Conservation (phyloP, 163 green algal genomes). For the Chloromonas sp. region DNA sequence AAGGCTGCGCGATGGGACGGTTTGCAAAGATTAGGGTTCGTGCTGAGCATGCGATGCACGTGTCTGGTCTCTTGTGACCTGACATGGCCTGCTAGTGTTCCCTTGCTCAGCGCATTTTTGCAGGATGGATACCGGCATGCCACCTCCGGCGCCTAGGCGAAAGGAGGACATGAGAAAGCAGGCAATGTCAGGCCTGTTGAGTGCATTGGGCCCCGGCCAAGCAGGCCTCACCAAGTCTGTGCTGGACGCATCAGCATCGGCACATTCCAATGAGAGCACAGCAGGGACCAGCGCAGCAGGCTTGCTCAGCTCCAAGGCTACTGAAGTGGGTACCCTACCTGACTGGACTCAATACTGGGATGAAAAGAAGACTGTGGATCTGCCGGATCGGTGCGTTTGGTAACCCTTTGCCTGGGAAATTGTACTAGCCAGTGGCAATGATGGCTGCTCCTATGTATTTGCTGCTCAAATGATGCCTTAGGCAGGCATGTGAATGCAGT, state of each 20-base stretch:
- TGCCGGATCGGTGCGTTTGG: conserved; percentile 31
- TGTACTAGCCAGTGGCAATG: too few species aligned
- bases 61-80: too few species aligned
- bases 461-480: too few species aligned
- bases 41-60: too few species aligned
- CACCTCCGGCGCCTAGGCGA: too few species aligned
- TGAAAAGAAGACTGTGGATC: conserved; percentile 23
- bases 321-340: neutral
- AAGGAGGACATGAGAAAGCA: neutral
- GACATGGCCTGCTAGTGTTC: too few species aligned
- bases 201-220: neutral
- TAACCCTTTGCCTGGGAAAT: too few species aligned
- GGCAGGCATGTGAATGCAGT: neutral
- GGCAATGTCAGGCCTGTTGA: neutral
- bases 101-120: too few species aligned
- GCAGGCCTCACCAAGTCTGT: neutral
- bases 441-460: too few species aligned
- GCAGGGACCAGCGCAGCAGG: neutral
- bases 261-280: neutral
- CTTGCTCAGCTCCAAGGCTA: neutral
- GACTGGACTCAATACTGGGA: conserved; percentile 55
- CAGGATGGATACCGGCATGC: neutral
- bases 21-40: too few species aligned
- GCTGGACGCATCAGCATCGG: neutral
- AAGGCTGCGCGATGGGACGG: too few species aligned